Conservation (phyloP, 148 eudicot species). For the Camellia sinensis region DNA sequence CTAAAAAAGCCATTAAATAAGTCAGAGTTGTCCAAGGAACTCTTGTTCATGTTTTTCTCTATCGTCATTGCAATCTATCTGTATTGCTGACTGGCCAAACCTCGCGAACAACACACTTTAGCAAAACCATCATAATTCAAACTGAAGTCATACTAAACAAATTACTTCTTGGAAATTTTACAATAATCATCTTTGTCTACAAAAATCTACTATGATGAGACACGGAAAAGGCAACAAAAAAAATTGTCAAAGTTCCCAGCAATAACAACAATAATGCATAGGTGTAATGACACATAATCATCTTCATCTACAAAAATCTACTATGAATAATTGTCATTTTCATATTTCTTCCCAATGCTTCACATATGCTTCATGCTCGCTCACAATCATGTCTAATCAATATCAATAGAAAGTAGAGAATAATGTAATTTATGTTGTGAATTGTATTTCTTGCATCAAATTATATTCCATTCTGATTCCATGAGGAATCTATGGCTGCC, state of each 20-base stretch:
- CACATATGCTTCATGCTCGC: neutral
- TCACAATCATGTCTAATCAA: neutral
- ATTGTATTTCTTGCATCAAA: too few species aligned
- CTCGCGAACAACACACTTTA: neutral
- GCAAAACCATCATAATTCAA: neutral
- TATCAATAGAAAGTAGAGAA: neutral
- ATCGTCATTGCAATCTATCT: neutral
- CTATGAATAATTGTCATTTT: too few species aligned
- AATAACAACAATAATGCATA: neutral
- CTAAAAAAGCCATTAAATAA: too few species aligned
- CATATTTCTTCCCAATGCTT: neutral
- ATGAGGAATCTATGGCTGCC: too few species aligned
- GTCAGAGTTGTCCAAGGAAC: too few species aligned
- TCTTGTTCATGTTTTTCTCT: neutral
- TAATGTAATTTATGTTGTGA: neutral
- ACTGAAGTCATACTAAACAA: neutral
- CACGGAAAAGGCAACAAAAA: neutral
- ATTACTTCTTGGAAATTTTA: neutral
- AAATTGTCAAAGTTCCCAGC: neutral
- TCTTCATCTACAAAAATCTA: too few species aligned
- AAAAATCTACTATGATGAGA: neutral
- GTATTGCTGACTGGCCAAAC: too few species aligned
- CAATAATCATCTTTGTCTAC: neutral
- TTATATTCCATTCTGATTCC: too few species aligned
- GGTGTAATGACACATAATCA: neutral